These are phyloP conservation scores for Hypoxylon fuscum DNA, from an alignment of 495 filamentous ascomycete genomes.

Conservation along the genomic window DNA sequence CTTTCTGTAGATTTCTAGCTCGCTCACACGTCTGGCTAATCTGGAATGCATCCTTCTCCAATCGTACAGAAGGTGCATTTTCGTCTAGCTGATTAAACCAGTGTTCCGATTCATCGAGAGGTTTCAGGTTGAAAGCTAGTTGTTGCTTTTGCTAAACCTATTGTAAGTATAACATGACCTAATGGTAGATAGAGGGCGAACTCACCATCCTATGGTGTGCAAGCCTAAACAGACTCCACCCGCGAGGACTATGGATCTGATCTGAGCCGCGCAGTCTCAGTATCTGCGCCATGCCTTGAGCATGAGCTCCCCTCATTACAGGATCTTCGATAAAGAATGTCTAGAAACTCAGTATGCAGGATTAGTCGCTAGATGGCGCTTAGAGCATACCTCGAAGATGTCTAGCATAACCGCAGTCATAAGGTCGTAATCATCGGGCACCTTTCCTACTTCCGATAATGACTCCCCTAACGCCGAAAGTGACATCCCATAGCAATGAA, in stretches of 20 bases:
- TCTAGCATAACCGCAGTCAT: constrained; percentile 51
- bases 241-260: constrained; percentile 40
- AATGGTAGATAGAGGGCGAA: neutral
- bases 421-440: constrained; percentile 47
- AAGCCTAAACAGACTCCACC: constrained; percentile 46
- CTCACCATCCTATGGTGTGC: constrained; percentile 47
- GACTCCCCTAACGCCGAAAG: constrained; percentile 42
- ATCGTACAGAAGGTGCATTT: constrained; percentile 22
- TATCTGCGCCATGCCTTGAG: constrained; percentile 51
- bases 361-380: neutral
- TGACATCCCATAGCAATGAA: constrained; percentile 47
- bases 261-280: constrained; percentile 43
- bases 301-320: constrained; percentile 38
- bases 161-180: neutral
- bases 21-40: constrained; percentile 45
- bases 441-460: constrained; percentile 25
- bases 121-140: constrained; percentile 35
- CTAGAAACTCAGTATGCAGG: constrained; percentile 23
- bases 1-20: constrained; percentile 35
- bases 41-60: constrained; percentile 42
- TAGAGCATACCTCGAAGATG: constrained; percentile 44
- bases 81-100: constrained; percentile 42
- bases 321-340: constrained; percentile 34
- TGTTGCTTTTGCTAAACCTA: constrained; percentile 44
- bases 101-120: constrained; percentile 31